Evolutionary conservation across 1,284 basidiomycete genomes (phyloP).

Genomic region (Amylostereum areolatum): DNA sequence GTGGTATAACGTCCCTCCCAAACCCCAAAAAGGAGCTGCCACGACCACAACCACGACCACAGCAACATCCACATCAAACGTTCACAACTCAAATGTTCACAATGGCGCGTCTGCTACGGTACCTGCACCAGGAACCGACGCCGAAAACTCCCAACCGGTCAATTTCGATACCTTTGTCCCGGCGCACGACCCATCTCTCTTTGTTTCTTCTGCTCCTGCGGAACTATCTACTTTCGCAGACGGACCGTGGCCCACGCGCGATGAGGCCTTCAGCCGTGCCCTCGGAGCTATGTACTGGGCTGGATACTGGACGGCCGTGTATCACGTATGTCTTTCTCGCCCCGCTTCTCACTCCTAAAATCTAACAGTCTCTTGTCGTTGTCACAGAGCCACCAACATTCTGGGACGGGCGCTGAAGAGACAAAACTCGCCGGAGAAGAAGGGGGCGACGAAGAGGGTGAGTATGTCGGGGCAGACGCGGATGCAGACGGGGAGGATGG

Average conservation of each 20-base stretch:
- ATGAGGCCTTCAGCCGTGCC: conserved; percentile 71
- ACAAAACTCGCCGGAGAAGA: conserved; percentile 12
- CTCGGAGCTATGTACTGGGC: conserved; percentile 76
- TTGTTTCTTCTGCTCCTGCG: conserved; percentile 19
- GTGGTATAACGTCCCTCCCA: conserved; percentile 68
- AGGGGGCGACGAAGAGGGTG: conserved; percentile 13
- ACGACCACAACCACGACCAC: conserved; percentile 6
- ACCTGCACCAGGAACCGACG: conserved; percentile 8
- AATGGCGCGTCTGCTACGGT: too few species aligned
- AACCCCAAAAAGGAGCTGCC: conserved; percentile 15
- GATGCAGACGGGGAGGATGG: conserved; percentile 22
- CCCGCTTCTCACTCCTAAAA: too few species aligned
- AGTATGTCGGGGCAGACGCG: conserved; percentile 16
- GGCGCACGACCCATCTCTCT: conserved; percentile 56
- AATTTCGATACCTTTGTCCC: conserved; percentile 68
- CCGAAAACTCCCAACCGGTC: conserved; percentile 50
- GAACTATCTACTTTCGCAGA: conserved; percentile 16
- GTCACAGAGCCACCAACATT: background rate
- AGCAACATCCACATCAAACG: conserved; percentile 2
- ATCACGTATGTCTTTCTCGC: conserved; percentile 43
- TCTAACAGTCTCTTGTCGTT: background rate
- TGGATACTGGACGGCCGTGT: conserved; percentile 79
- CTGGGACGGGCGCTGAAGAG: conserved; percentile 1
- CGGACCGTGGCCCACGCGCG: conserved; percentile 43
- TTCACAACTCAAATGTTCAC: too few species aligned